phyloP scores from a whole-genome alignment of 2,329 filamentous ascomycete genomes.

The Drechslerella dactyloides region DNA sequence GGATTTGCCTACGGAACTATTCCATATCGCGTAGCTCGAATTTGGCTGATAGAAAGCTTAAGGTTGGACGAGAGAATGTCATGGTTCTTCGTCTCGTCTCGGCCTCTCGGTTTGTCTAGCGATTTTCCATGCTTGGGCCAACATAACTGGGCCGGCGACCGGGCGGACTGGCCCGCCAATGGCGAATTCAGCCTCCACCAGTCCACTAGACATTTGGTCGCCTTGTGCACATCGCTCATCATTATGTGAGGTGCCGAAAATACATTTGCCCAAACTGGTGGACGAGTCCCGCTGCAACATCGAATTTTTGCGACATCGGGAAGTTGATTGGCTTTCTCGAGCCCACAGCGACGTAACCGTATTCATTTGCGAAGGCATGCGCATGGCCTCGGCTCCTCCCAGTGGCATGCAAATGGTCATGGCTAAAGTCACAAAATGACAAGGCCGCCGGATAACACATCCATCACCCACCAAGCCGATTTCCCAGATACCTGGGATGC shows the following conservation, averaged over 20 bases:
- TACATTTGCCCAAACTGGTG: no score
- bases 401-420: constrained; percentile 5
- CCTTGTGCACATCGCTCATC: constrained; percentile 5
- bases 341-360: background rate
- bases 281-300: no score
- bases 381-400: constrained; percentile 25
- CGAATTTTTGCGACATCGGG: no score
- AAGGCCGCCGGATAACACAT: constrained; percentile 4
- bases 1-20: background rate
- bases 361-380: background rate
- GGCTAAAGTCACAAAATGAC: constrained; percentile 39
- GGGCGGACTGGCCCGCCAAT: constrained; percentile 36
- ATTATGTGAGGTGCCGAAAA: no score
- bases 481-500: constrained; percentile 45
- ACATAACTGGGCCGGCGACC: background rate
- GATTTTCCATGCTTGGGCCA: background rate
- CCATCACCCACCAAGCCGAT: background rate
- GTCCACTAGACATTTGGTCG: background rate
- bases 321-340: no score
- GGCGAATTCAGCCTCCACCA: constrained; percentile 8
- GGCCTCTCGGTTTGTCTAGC: background rate
- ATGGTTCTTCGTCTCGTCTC: background rate
- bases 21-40: background rate
- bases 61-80: background rate
- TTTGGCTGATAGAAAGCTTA: background rate